Conservation (phyloP, 2,329 filamentous ascomycete species). For the Verruconis gallopava region DNA sequence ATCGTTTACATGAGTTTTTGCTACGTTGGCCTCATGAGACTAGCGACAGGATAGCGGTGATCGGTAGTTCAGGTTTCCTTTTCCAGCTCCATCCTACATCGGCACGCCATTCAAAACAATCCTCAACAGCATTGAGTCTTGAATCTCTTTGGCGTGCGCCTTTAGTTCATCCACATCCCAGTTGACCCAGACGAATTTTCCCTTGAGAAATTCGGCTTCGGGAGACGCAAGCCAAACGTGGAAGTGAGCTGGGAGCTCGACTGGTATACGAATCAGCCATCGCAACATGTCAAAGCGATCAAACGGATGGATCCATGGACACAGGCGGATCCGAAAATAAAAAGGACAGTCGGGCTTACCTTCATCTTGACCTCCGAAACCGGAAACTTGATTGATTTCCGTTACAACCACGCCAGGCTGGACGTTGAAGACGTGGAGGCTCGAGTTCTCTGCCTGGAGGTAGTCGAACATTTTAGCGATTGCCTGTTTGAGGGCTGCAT, state of each 20-base stretch:
- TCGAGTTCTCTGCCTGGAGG: slow-evolving; percentile 21
- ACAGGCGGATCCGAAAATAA: too few relatives aligned
- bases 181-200: slow-evolving; percentile 16
- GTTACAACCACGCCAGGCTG: slow-evolving; percentile 26
- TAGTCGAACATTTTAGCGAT: slow-evolving; percentile 20
- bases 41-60: too few relatives aligned
- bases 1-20: too few relatives aligned
- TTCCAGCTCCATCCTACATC: slow-evolving; percentile 13
- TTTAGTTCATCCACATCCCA: slow-evolving; percentile 23
- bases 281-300: too few relatives aligned
- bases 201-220: slow-evolving; percentile 15
- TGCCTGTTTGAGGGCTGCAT: slow-evolving; percentile 23
- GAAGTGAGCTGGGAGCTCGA: slow-evolving; percentile 15
- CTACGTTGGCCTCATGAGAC: too few relatives aligned
- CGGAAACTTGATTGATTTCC: slow-evolving; percentile 15
- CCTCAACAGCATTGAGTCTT: slow-evolving; percentile 11
- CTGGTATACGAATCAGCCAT: too few relatives aligned
- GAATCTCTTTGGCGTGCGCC: slow-evolving; percentile 13
- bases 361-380: slow-evolving; percentile 17
- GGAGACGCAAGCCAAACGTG: slow-evolving; percentile 21
- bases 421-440: slow-evolving; percentile 20
- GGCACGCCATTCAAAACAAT: slow-evolving; percentile 15
- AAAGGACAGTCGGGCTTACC: too few relatives aligned
- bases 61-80: slow-evolving; percentile 3
- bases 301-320: too few relatives aligned